Base-by-base conservation (phyloP, 2,329 filamentous ascomycete species). In the Furcasterigmium sp. region DNA sequence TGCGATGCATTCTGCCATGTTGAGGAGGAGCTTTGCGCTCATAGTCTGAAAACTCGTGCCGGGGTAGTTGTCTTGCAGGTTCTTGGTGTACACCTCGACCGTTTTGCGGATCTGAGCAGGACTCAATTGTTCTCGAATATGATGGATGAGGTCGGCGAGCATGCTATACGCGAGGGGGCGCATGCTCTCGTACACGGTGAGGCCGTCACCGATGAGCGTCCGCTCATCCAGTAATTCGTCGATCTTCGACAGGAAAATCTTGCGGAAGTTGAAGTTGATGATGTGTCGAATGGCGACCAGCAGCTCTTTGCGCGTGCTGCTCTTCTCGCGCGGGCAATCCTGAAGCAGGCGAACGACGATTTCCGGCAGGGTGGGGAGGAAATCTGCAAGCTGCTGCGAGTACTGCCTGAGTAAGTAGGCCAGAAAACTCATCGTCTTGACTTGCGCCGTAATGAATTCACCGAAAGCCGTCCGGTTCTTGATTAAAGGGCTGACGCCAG, bases 1-100 rank as follows among this genome's bases (percentile, higher is more conserved):
- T 1, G 91, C 88, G 57, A 98, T 99, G 61, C 89, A 95, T 57
- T 98, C 94, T 0, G 91, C 93, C 89, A 99, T 94, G 61, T 98
- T 99, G 11, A 98, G 73, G 1, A 99, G 72, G 3, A 99, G 73
- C 63, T 97, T 98, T 0, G 93, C 94, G 55, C 93, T 97, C 93
- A 99, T 99, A 0, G 93, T 98, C 64, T 98, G 94, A 59, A 98
- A 98, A 63, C 91, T 98, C 0, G 94, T 97, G 8, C 94, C 94
- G 0, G 93, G 94, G 50, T 95, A 95, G 50, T 88, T 89, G 62
- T 97, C 93, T 57, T 95, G 90, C 18, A 98, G 71, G 56, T 97
- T 97, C 58, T 85, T 89, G 2, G 94, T 97, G 64, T 98, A 99
- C 4, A 98, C 93, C 59, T 95, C 88, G 9, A 98, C 90, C 0